These are phyloP conservation scores for Leccinum uliginosum DNA, from an alignment of 768 basidiomycete genomes.

Conservation along the genomic window DNA sequence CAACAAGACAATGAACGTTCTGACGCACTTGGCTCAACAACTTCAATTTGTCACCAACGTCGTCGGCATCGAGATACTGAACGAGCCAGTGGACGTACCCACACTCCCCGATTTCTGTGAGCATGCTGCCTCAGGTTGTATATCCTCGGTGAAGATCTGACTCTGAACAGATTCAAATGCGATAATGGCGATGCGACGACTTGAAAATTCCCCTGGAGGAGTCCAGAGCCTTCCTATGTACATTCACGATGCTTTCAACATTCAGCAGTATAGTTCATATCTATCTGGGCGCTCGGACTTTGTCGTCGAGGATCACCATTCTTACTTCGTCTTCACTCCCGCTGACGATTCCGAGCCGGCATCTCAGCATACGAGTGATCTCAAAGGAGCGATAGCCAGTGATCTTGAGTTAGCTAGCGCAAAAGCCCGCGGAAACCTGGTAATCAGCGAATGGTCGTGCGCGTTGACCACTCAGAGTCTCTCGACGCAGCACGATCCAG, in stretches of 20 bases:
- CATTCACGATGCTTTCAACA: conserved; percentile 66
- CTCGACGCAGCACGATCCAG: conserved; percentile 40
- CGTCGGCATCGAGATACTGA: conserved; percentile 56
- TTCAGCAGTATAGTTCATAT: conserved; percentile 32
- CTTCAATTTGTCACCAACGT: conserved; percentile 44
- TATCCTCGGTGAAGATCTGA: neutral
- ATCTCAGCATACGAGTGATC: conserved; percentile 38
- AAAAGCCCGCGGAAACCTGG: conserved; percentile 37
- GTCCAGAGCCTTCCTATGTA: conserved; percentile 51
- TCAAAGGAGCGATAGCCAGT: conserved; percentile 22
- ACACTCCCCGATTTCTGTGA: conserved; percentile 40
- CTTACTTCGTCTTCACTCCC: conserved; percentile 64
- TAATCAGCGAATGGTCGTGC: conserved; percentile 52
- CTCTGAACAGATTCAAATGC: conserved; percentile 14
- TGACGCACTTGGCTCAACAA: conserved; percentile 34
- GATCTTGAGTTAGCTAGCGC: conserved; percentile 22
- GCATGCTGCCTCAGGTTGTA: neutral
- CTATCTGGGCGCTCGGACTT: conserved; percentile 52
- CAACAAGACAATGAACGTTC: conserved; percentile 36
- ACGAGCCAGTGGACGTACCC: conserved; percentile 48
- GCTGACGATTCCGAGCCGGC: conserved; percentile 46
- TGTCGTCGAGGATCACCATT: conserved; percentile 70
- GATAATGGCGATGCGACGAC: conserved; percentile 20
- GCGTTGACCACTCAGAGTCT: conserved; percentile 48
- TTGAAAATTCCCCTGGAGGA: conserved; percentile 14